These are phyloP conservation scores for Venturia aucupariae DNA, from an alignment of 2,329 filamentous ascomycete species.

Conservation along the genomic window DNA sequence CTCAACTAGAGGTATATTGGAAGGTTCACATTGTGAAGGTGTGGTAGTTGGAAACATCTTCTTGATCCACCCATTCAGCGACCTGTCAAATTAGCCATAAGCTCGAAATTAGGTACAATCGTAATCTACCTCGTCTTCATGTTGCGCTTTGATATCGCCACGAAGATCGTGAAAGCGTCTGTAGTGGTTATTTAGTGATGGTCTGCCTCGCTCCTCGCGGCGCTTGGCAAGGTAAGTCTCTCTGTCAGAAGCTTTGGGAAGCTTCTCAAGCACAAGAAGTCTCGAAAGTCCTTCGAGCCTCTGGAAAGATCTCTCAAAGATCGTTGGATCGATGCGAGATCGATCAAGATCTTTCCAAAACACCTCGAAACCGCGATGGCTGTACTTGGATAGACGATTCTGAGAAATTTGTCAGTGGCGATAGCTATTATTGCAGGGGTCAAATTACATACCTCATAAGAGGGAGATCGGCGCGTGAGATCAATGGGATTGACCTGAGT, in stretches of 20 bases:
- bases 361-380: constrained; percentile 74
- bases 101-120: background rate
- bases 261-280: constrained; percentile 67
- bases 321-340: constrained; percentile 70
- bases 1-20: background rate
- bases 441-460: constrained; percentile 50
- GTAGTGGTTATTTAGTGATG: constrained; percentile 37
- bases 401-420: background rate
- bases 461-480: constrained; percentile 68
- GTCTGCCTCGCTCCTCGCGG: constrained; percentile 62
- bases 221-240: constrained; percentile 63
- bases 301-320: constrained; percentile 73
- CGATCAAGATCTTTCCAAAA: constrained; percentile 70
- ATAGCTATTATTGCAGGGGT: no score
- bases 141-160: constrained; percentile 67
- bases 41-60: constrained; percentile 71
- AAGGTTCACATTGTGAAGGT: constrained; percentile 43
- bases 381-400: constrained; percentile 78
- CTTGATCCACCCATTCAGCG: constrained; percentile 69
- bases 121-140: constrained; percentile 66
- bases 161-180: constrained; percentile 35
- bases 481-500: constrained; percentile 78
- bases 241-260: constrained; percentile 59
- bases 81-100: constrained; percentile 35
- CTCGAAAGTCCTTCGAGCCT: constrained; percentile 69